Conservation (phyloP, 1,284 basidiomycete genomes). For the Neolentinus lepideus region DNA sequence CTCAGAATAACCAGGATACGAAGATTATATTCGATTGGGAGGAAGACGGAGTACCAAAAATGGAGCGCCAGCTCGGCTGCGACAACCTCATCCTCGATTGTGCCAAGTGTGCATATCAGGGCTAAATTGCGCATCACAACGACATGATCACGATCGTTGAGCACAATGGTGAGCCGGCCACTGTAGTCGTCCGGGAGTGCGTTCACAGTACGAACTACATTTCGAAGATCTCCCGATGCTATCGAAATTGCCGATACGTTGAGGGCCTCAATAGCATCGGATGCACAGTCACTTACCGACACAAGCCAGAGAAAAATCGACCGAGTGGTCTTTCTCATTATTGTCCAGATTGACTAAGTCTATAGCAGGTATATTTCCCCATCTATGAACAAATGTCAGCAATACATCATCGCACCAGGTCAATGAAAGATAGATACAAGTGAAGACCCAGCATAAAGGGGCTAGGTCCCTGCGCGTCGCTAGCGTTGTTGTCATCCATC, state of each 20-base stretch:
- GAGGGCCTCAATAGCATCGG: no score
- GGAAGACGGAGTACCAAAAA: neutral
- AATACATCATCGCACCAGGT: neutral
- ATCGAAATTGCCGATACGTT: neutral
- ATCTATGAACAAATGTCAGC: neutral
- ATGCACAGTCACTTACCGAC: no score
- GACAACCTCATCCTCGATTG: neutral
- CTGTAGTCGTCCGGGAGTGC: constrained; percentile 1
- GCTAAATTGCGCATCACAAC: neutral
- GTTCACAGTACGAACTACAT: neutral
- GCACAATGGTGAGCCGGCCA: neutral
- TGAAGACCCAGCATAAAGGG: neutral
- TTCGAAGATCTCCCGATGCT: constrained; percentile 1
- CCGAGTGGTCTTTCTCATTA: neutral
- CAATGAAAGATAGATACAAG: neutral
- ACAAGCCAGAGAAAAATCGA: neutral
- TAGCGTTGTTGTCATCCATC: no score
- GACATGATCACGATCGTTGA: constrained; percentile 1
- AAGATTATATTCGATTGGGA: neutral
- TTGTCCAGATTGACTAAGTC: neutral
- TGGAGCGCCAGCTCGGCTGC: constrained; percentile 1
- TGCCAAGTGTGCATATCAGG: neutral
- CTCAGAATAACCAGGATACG: neutral
- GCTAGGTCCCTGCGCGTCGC: no score
- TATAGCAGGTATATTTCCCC: constrained; percentile 1